A percentile compares a stretch with the other conserved stretches of the same genome.
phyloP scores from a whole-genome alignment of 2,329 filamentous ascomycete species.

The Simplicillium aogashimaense region DNA sequence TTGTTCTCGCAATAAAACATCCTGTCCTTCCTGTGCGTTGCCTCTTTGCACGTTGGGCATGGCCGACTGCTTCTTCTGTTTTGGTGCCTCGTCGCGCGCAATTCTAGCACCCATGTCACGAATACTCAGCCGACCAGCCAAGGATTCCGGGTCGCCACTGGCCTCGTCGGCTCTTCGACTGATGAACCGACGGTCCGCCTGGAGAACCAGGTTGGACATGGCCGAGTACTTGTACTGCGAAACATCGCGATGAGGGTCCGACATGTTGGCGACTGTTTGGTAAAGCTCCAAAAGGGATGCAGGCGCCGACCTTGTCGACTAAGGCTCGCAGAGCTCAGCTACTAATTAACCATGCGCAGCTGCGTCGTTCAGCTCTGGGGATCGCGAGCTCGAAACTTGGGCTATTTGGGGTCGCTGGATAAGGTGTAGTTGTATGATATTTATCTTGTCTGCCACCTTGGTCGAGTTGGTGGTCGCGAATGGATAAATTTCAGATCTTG shows the following conservation, averaged over 20 bases:
- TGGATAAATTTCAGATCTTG: slow-evolving; percentile 25
- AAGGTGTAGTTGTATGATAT: background rate
- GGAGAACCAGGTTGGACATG: slow-evolving; percentile 99
- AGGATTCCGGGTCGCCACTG: slow-evolving; percentile 93
- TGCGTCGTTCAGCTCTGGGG: background rate
- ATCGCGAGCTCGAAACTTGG: background rate
- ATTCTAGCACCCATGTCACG: slow-evolving; percentile 88
- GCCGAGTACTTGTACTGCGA: slow-evolving; percentile 98
- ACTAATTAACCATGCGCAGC: slow-evolving; percentile 5
- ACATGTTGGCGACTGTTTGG: slow-evolving; percentile 44
- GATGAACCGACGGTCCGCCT: slow-evolving; percentile 95
- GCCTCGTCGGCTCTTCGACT: slow-evolving; percentile 88
- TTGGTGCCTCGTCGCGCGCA: slow-evolving; percentile 68
- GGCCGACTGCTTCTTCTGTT: slow-evolving; percentile 65
- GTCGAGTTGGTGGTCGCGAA: slow-evolving; percentile 12
- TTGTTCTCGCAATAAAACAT: slow-evolving; percentile 75
- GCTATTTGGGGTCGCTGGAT: background rate
- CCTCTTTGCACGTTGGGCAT: slow-evolving; percentile 66
- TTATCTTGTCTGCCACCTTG: background rate
- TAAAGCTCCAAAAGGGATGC: slow-evolving; percentile 1
- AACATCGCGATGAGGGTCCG: slow-evolving; percentile 69
- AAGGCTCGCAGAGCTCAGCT: slow-evolving; percentile 6
- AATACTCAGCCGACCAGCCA: slow-evolving; percentile 88
- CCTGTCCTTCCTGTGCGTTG: slow-evolving; percentile 67
- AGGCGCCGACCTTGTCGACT: slow-evolving; percentile 7